These are phyloP conservation scores for Ascochyta rabiei DNA, from an alignment of 2,329 filamentous ascomycete genomes.

Conservation along the genomic window DNA sequence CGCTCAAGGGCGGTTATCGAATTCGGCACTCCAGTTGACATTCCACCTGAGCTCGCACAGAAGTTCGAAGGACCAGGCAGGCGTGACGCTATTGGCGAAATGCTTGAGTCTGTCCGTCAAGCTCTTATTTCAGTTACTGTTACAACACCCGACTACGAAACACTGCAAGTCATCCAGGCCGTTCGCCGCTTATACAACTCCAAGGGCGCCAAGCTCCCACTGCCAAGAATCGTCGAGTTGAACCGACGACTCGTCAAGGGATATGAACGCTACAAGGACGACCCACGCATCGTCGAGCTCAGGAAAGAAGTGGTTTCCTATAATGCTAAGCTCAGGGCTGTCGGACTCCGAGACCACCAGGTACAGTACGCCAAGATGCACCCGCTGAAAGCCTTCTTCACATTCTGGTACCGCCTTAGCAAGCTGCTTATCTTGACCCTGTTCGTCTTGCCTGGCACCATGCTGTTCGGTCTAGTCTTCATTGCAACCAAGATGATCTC, in stretches of 20 bases:
- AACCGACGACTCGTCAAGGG: constrained; percentile 90
- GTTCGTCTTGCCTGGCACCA: constrained; percentile 81
- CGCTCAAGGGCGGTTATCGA: constrained; percentile 94
- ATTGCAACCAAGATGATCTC: constrained; percentile 46
- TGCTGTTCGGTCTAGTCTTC: constrained; percentile 72
- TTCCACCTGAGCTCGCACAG: constrained; percentile 80
- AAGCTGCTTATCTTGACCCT: constrained; percentile 80
- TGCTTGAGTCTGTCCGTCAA: constrained; percentile 87
- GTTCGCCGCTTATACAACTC: constrained; percentile 92
- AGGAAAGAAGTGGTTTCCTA: constrained; percentile 80
- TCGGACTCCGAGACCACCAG: constrained; percentile 92
- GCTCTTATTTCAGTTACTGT: constrained; percentile 87
- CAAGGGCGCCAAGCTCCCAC: constrained; percentile 88
- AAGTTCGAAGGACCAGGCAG: constrained; percentile 76
- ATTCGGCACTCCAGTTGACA: constrained; percentile 87
- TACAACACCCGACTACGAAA: constrained; percentile 92
- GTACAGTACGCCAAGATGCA: constrained; percentile 90
- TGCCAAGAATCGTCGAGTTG: constrained; percentile 91
- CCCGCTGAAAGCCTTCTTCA: constrained; percentile 73
- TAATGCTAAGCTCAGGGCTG: constrained; percentile 82
- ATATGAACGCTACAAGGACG: constrained; percentile 90
- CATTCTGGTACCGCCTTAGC: constrained; percentile 77
- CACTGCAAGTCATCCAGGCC: constrained; percentile 86
- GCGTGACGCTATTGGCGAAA: constrained; percentile 82
- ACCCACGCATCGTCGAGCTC: constrained; percentile 78